phyloP scores from a whole-genome alignment of 2,329 filamentous ascomycete genomes.

The Trichoderma atrobrunneum region DNA sequence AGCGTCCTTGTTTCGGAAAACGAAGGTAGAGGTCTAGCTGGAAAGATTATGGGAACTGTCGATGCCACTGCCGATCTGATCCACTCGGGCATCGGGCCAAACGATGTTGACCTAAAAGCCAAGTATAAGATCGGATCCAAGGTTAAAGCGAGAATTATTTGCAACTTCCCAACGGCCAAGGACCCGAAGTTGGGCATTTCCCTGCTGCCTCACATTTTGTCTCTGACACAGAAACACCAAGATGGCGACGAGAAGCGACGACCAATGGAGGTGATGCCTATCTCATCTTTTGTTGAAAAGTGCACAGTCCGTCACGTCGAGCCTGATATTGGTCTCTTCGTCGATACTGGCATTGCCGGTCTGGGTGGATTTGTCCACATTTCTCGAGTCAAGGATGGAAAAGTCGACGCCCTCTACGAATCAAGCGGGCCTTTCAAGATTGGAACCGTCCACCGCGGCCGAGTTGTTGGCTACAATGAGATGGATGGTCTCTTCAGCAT shows the following conservation, averaged over 20 bases:
- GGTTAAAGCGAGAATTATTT: conserved; percentile 81
- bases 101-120: conserved; percentile 66
- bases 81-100: conserved; percentile 75
- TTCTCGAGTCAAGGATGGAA: conserved; percentile 84
- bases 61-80: conserved; percentile 88
- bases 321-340: conserved; percentile 75
- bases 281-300: conserved; percentile 73
- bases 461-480: conserved; percentile 82
- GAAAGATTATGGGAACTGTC: conserved; percentile 88
- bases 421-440: conserved; percentile 74
- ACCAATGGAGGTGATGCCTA: conserved; percentile 60
- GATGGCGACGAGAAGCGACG: conserved; percentile 37
- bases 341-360: conserved; percentile 62
- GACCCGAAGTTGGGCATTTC: conserved; percentile 85
- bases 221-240: conserved; percentile 51
- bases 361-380: conserved; percentile 91
- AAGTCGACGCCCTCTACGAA: conserved; percentile 78
- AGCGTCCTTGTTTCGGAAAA: conserved; percentile 80
- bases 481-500: conserved; percentile 83
- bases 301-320: conserved; percentile 80
- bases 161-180: conserved; percentile 76
- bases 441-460: conserved; percentile 74
- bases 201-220: conserved; percentile 76
- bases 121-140: conserved; percentile 83
- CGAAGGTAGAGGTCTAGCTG: conserved; percentile 69